Evolutionary conservation across 78 protist species (phyloP).

Genomic region (Dictyostelium capitatum): DNA sequence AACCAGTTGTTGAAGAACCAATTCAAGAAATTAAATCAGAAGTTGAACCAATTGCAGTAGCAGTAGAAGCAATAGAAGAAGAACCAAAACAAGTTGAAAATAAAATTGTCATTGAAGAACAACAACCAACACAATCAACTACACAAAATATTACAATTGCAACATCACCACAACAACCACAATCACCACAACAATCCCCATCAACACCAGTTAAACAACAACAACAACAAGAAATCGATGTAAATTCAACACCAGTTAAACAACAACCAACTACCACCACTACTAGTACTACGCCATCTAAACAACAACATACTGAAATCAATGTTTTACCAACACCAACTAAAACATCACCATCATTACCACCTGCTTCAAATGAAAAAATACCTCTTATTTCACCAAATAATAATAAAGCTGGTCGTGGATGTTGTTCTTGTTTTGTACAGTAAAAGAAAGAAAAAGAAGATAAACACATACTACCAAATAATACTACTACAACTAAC

Average conservation of each 20-base stretch:
- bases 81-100: background rate
- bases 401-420: background rate
- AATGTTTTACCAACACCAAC: slow-evolving; percentile 43
- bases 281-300: background rate
- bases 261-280: background rate
- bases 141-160: slow-evolving; percentile 1
- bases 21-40: background rate
- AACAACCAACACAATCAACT: background rate
- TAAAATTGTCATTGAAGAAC: background rate
- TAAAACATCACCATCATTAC: slow-evolving; percentile 23
- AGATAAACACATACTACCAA: background rate
- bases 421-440: slow-evolving; percentile 32
- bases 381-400: slow-evolving; percentile 34
- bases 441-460: background rate
- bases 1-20: background rate
- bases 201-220: background rate
- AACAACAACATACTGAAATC: slow-evolving; percentile 21
- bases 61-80: background rate
- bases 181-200: background rate
- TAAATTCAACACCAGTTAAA: slow-evolving; percentile 16
- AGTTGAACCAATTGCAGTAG: background rate
- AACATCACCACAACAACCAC: slow-evolving; percentile 4
- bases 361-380: slow-evolving; percentile 15
- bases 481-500: background rate
- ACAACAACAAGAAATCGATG: slow-evolving; percentile 10